A percentile compares a stretch with the other conserved stretches of the same genome.
These are phyloP conservation scores for Triadica sebifera DNA, from an alignment of 345 rosid genomes.

Conservation along the genomic window DNA sequence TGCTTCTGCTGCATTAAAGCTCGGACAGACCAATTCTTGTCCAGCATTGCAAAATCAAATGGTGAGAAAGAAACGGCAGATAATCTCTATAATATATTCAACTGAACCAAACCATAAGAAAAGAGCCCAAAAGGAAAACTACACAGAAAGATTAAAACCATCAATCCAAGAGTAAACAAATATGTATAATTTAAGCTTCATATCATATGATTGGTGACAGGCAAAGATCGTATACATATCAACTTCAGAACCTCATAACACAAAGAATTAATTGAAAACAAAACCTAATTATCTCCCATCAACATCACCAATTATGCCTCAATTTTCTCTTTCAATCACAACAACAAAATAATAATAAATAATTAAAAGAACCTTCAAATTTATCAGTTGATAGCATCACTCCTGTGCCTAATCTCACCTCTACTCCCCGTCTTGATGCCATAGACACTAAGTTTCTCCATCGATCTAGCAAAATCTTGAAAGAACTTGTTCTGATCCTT, in stretches of 20 bases:
- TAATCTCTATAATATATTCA: neutral
- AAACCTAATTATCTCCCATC: slow-evolving; percentile 14
- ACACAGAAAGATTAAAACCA: neutral
- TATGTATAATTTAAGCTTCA: slow-evolving; percentile 31
- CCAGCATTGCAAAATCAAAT: neutral
- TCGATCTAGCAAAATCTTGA: slow-evolving; percentile 62
- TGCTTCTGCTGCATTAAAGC: neutral
- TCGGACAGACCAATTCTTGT: no score
- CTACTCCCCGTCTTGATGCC: slow-evolving; percentile 75
- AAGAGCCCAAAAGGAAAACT: neutral
- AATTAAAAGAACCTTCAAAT: neutral
- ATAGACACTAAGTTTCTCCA: slow-evolving; percentile 74
- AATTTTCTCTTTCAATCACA: neutral
- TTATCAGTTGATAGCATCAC: slow-evolving; percentile 73
- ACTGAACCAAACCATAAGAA: neutral
- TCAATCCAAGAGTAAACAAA: neutral
- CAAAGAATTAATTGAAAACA: slow-evolving; percentile 4
- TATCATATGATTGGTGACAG: slow-evolving; percentile 15
- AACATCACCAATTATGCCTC: slow-evolving; percentile 1
- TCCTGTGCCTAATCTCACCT: slow-evolving; percentile 90
- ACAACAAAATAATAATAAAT: slow-evolving; percentile 4
- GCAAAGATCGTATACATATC: slow-evolving; percentile 32
- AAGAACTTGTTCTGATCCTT: slow-evolving; percentile 61
- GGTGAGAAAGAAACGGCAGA: neutral
- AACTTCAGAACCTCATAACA: slow-evolving; percentile 20